These are phyloP conservation scores for Phytophthora pini DNA, from an alignment of 352 stramenopile genomes.

Conservation along the genomic window DNA sequence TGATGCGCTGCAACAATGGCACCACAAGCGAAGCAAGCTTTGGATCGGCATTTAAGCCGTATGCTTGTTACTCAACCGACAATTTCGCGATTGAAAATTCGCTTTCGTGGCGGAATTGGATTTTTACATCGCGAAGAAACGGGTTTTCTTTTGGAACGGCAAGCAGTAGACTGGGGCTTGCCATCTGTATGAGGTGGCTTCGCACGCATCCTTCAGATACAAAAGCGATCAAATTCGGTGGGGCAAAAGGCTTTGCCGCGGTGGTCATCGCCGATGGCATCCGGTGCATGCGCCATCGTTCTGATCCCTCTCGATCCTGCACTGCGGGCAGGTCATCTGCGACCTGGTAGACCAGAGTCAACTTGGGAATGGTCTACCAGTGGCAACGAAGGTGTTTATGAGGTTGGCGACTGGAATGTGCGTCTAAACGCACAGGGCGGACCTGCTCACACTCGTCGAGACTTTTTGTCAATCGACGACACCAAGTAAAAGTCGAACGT, in stretches of 20 bases:
- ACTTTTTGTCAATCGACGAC: background rate
- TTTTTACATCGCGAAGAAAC: background rate
- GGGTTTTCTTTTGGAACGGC: too few species aligned
- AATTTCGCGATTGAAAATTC: slow-evolving; percentile 13
- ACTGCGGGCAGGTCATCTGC: too few species aligned
- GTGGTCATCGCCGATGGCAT: background rate
- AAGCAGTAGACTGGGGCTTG: too few species aligned
- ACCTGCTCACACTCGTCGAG: slow-evolving; percentile 1
- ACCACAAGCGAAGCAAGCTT: too few species aligned
- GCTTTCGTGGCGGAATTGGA: slow-evolving; percentile 4
- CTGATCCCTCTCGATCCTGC: background rate
- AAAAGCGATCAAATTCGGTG: background rate
- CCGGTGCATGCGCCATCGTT: background rate
- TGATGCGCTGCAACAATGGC: background rate
- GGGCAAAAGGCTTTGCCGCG: background rate
- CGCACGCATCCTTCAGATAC: background rate
- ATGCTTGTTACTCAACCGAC: too few species aligned
- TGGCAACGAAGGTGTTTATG: too few species aligned
- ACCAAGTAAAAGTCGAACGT: background rate
- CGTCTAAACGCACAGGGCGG: background rate
- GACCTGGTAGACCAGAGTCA: background rate
- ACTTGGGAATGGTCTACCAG: background rate
- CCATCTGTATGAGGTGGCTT: background rate
- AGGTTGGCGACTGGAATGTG: too few species aligned
- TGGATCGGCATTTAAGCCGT: too few species aligned